Percentiles rank a stretch among this genome's conserved stretches.
Evolutionary conservation across 257 asterid species (phyloP).

Genomic region (Fraxinus americana): DNA sequence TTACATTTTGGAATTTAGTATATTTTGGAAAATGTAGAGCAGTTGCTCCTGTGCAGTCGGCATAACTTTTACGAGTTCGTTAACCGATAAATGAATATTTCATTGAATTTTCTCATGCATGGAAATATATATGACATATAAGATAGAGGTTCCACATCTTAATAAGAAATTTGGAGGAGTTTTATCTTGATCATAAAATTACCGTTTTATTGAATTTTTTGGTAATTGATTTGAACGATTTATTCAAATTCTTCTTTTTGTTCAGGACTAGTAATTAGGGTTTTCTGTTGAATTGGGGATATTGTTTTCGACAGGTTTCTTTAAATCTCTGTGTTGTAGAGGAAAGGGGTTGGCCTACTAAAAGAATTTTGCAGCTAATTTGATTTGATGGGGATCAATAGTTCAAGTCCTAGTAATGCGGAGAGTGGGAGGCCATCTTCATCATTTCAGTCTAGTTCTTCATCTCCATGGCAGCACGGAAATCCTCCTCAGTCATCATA

Average conservation of each 20-base stretch:
- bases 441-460: constrained; percentile 37
- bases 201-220: not conserved
- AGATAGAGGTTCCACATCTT: not conserved
- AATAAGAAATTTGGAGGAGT: not conserved
- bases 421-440: constrained; percentile 61
- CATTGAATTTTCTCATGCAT: constrained; percentile 32
- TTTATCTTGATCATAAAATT: not conserved
- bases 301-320: constrained; percentile 36
- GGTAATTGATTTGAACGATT: constrained; percentile 1
- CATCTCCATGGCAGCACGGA: constrained; percentile 51
- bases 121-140: not conserved
- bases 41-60: constrained; percentile 36
- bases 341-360: constrained; percentile 14
- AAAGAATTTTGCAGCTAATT: constrained; percentile 30
- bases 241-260: not conserved
- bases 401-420: constrained; percentile 53
- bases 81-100: constrained; percentile 17
- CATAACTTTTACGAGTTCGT: constrained; percentile 21
- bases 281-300: constrained; percentile 21
- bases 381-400: constrained; percentile 77
- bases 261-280: constrained; percentile 2
- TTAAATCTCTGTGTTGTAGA: constrained; percentile 19
- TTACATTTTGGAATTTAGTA: constrained; percentile 28
- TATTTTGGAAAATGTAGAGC: constrained; percentile 21
- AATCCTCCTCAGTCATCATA: constrained; percentile 41